These are phyloP conservation scores for Dendrobium chrysotoxum DNA, from an alignment of 106 monocot species.

Conservation along the genomic window DNA sequence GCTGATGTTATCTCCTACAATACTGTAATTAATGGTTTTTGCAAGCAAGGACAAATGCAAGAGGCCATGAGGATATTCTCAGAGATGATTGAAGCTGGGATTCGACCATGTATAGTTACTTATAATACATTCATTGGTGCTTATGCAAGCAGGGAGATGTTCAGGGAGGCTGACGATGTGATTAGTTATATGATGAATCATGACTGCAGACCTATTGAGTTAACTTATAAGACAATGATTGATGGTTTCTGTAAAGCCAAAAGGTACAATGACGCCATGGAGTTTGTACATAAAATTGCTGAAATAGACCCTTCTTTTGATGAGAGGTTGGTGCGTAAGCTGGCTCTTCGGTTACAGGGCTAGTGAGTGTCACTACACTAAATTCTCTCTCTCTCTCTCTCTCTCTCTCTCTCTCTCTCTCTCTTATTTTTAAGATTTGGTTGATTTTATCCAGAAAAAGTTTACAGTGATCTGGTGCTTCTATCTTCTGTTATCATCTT, in stretches of 20 bases:
- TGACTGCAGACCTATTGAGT: constrained; percentile 49
- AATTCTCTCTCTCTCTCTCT: neutral
- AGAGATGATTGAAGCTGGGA: constrained; percentile 48
- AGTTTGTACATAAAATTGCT: constrained; percentile 46
- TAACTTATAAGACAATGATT: constrained; percentile 62
- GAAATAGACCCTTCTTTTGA: constrained; percentile 56
- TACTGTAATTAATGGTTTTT: constrained; percentile 89
- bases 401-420: no score
- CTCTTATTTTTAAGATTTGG: no score
- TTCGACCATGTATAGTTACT: constrained; percentile 61
- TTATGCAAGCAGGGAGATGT: constrained; percentile 44
- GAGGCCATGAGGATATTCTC: constrained; percentile 61
- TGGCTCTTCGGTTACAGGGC: constrained; percentile 28
- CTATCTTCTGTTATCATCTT: neutral
- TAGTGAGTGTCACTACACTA: constrained; percentile 6
- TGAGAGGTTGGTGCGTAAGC: constrained; percentile 24
- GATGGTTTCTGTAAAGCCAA: constrained; percentile 62
- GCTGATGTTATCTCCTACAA: constrained; percentile 76
- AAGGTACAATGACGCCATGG: constrained; percentile 44
- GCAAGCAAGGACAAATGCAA: constrained; percentile 69
- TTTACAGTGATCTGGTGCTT: neutral
- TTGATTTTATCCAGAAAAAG: neutral
- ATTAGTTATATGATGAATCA: constrained; percentile 64
- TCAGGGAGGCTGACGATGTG: constrained; percentile 63
- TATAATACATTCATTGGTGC: constrained; percentile 75